Base-by-base conservation (phyloP, 345 rosid genomes). In the Laguncularia racemosa region DNA sequence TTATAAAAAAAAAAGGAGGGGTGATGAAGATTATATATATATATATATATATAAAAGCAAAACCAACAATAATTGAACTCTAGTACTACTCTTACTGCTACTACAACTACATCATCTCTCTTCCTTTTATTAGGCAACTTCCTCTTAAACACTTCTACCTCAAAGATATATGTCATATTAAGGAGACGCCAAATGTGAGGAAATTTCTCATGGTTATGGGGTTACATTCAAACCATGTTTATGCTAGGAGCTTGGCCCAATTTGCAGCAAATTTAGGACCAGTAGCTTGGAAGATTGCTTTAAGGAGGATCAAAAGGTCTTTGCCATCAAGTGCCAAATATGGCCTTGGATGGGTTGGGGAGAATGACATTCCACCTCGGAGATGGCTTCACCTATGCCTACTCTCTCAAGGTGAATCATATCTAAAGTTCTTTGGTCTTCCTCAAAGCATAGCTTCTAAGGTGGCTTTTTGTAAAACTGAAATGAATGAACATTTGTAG, bases 321-420 rank as follows among this genome's bases (percentile, higher is more conserved):
- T 68, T 91, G 69, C 85, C 92, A 1, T 61, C 67, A 13, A 95
- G 81, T 43, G 60, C 65, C 14, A 67, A 72, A 60, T 91, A 77
- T 77, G 96, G 98, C 18, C 98, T 69, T 2, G 96, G 96, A 52
- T 88, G 98, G 96, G 85, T 91, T 44, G 89, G 82, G 58, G 96
- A 85, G 68, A 75, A 85, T 55, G 87, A 77, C 43, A 50, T 78
- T 43, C 57, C 73, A 33, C 76, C 74, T 15, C 78, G 48, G 51
- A 75, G 61, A 60, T 58, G 70, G 15, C 58, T 64, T 20, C 56
- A 48, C 61, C 57, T 67, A 11, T 64, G 61, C 40, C 55, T 50
- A 46, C 16, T 71, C 43, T 64, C 71, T 8, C 15, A 52, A n/a
- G 48, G 51, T 15, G 56, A 21, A 16, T 60, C 73, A 61, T 43